A percentile compares a stretch with the other conserved stretches of the same genome.
These are phyloP conservation scores for Gyrodon lividus DNA, from an alignment of 768 basidiomycete species.

Conservation along the genomic window DNA sequence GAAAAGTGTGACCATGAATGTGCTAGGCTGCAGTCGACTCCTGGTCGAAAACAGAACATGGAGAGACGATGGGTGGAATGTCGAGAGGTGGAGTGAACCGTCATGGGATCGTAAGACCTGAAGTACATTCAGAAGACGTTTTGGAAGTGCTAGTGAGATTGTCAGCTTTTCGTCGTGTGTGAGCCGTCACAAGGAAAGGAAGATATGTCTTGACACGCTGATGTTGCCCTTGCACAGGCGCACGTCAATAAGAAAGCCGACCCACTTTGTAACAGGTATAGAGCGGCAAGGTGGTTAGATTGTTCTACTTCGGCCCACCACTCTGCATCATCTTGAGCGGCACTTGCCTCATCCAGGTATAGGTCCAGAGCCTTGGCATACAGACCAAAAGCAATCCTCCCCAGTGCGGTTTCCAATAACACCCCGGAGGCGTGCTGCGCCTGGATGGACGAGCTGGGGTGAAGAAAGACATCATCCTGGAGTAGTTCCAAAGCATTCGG, in stretches of 20 bases:
- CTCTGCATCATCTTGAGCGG: slow-evolving; percentile 72
- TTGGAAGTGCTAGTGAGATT: slow-evolving; percentile 24
- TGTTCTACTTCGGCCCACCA: slow-evolving; percentile 82
- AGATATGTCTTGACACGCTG: neutral
- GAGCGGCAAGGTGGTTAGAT: slow-evolving; percentile 51
- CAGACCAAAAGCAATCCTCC: slow-evolving; percentile 51
- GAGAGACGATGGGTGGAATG: slow-evolving; percentile 48
- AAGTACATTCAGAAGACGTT: slow-evolving; percentile 33
- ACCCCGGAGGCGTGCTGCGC: slow-evolving; percentile 6
- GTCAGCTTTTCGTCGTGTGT: slow-evolving; percentile 4
- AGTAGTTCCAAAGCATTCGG: slow-evolving; percentile 16
- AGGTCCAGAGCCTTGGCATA: slow-evolving; percentile 67
- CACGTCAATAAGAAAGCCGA: slow-evolving; percentile 3
- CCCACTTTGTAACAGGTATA: slow-evolving; percentile 81
- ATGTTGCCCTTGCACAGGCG: neutral
- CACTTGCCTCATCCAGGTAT: slow-evolving; percentile 63
- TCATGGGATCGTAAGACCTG: slow-evolving; percentile 42
- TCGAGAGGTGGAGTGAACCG: slow-evolving; percentile 45
- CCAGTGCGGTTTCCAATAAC: slow-evolving; percentile 38
- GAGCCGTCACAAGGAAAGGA: neutral
- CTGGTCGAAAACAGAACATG: slow-evolving; percentile 47
- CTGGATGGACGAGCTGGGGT: neutral
- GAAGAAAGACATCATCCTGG: slow-evolving; percentile 6
- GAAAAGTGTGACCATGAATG: slow-evolving; percentile 60
- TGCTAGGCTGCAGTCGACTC: slow-evolving; percentile 44